phyloP scores from a whole-genome alignment of 495 filamentous ascomycete genomes.

The Elaphomyces granulatus region DNA sequence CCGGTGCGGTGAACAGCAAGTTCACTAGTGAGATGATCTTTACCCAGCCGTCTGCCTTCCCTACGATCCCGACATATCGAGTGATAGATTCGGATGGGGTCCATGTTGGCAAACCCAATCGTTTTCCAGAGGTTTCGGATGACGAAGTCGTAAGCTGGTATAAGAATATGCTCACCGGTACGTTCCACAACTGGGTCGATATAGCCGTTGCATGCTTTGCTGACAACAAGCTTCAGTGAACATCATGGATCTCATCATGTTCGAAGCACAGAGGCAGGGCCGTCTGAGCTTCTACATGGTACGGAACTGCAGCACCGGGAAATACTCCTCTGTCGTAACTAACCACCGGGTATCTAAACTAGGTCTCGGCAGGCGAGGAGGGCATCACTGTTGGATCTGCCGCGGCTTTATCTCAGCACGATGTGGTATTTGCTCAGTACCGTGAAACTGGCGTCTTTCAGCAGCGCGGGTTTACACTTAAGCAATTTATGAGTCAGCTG shows the following conservation, averaged over 20 bases:
- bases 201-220: not conserved
- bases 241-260: constrained; percentile 92
- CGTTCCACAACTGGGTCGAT: constrained; percentile 4
- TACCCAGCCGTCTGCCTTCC: constrained; percentile 45
- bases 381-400: constrained; percentile 82
- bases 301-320: too few relatives aligned
- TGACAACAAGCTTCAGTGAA: constrained; percentile 38
- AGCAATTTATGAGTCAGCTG: constrained; percentile 88
- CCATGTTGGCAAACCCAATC: constrained; percentile 54
- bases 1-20: constrained; percentile 85
- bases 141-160: constrained; percentile 54
- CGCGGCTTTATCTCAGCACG: constrained; percentile 62
- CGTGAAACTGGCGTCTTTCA: constrained; percentile 83
- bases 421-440: constrained; percentile 91
- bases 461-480: constrained; percentile 75
- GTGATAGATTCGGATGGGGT: constrained; percentile 71
- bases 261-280: constrained; percentile 69
- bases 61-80: constrained; percentile 75
- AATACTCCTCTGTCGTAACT: too few relatives aligned
- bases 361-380: constrained; percentile 88
- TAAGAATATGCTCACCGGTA: constrained; percentile 51
- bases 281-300: constrained; percentile 94
- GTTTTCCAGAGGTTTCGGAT: constrained; percentile 46
- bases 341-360: too few relatives aligned
- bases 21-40: constrained; percentile 73